Percentiles rank a stretch among this genome's conserved stretches.
These are phyloP conservation scores for Tricladium varicosporioides DNA, from an alignment of 2,329 filamentous ascomycete genomes.

Conservation along the genomic window DNA sequence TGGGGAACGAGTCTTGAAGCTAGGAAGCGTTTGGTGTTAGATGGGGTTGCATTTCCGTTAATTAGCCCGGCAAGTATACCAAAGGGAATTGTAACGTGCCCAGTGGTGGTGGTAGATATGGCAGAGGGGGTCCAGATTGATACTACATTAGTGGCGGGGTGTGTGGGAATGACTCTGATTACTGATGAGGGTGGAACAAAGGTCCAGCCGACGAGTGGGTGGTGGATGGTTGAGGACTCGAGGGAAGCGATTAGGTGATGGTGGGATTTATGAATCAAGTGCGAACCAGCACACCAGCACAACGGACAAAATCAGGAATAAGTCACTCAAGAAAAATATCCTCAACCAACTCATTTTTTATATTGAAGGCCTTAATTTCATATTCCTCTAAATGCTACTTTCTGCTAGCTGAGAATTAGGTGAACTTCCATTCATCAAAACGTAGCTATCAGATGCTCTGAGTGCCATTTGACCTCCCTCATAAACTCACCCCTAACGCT, in stretches of 20 bases:
- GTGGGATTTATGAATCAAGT: neutral
- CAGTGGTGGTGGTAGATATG: neutral
- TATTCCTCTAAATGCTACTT: too few relatives aligned
- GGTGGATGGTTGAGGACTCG: neutral
- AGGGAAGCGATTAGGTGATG: neutral
- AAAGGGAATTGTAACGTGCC: neutral
- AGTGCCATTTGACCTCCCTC: too few relatives aligned
- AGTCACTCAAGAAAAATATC: too few relatives aligned
- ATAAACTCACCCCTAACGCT: too few relatives aligned
- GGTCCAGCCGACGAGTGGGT: neutral
- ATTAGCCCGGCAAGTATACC: neutral
- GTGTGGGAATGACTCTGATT: neutral
- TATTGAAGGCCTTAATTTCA: too few relatives aligned
- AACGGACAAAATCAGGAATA: too few relatives aligned
- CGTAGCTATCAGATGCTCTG: too few relatives aligned
- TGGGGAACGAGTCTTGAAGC: neutral
- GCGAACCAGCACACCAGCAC: too few relatives aligned
- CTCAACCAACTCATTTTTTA: too few relatives aligned
- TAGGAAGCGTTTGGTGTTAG: neutral
- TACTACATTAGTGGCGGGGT: neutral
- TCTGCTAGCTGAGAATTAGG: too few relatives aligned
- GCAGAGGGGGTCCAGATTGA: neutral
- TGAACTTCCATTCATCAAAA: too few relatives aligned
- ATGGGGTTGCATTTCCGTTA: neutral
- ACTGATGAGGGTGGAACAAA: neutral